phyloP scores from a whole-genome alignment of 495 filamentous ascomycete species.

The Lasiosphaeria miniovina region DNA sequence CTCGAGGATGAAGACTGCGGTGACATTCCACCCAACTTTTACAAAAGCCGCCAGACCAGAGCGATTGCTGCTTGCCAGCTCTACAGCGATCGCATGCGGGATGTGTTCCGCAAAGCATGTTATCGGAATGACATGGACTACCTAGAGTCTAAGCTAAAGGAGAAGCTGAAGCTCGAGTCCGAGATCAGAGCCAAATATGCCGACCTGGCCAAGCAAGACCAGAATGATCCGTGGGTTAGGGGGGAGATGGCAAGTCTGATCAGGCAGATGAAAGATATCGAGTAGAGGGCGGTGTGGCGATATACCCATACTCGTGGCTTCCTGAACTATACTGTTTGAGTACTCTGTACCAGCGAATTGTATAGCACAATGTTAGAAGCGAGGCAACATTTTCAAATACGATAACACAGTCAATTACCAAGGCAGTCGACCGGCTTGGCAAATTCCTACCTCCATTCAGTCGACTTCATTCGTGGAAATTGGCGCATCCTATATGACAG shows the following conservation, averaged over 20 bases:
- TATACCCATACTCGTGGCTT: neutral
- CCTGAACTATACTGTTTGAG: neutral
- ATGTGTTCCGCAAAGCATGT: slow-evolving; percentile 59
- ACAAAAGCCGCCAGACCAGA: slow-evolving; percentile 43
- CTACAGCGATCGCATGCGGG: slow-evolving; percentile 71
- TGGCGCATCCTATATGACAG: neutral
- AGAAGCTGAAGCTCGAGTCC: slow-evolving; percentile 38
- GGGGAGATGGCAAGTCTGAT: slow-evolving; percentile 32
- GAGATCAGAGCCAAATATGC: slow-evolving; percentile 31
- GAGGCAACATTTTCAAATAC: too few species aligned
- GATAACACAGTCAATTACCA: too few species aligned
- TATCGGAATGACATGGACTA: slow-evolving; percentile 53
- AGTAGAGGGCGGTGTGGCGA: slow-evolving; percentile 6
- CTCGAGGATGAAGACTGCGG: slow-evolving; percentile 43
- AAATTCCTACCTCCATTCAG: too few species aligned
- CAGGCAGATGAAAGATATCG: slow-evolving; percentile 20
- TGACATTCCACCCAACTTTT: slow-evolving; percentile 56
- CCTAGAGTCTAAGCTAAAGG: slow-evolving; percentile 49
- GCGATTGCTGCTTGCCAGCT: slow-evolving; percentile 64
- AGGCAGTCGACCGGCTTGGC: too few species aligned
- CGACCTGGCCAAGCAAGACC: slow-evolving; percentile 38
- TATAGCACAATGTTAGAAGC: too few species aligned
- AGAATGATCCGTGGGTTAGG: slow-evolving; percentile 45
- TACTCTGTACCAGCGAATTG: too few species aligned
- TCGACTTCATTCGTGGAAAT: too few species aligned